Evolutionary conservation across 495 filamentous ascomycete species (phyloP), one percentile per base, ranked within the genome.

Genomic region (Oleoguttula mirabilis): DNA sequence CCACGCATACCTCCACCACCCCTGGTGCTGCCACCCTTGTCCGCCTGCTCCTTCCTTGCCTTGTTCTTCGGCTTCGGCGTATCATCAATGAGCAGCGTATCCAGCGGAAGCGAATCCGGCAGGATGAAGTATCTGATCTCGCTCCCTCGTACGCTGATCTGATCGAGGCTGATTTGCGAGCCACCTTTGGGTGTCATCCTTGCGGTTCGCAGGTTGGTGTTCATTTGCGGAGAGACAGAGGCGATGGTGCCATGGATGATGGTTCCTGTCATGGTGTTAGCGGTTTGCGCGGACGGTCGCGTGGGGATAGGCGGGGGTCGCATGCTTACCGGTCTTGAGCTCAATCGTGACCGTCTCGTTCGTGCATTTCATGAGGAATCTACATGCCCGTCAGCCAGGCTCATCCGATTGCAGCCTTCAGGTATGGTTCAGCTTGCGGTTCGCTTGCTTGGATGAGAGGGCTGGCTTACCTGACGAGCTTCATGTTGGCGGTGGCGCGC

Each of bases 51-150:
- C 71, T 98, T 98, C 56, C 90, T 70, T 21, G 90, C 88, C 76
- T 96, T 96, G 65, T 98, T 96, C 78, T 96, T 96, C 36, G 90
- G 88, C 68, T 98, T 98, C 23, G 88, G 85, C 39, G 85, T 77
- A 61, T 98, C 90, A 55, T 98, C 90, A 43, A 98, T 85, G 11
- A 98, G 69, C 23, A 98, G 73, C 11, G 88, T 92, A 59, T 98
- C 90, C 33, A 98, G 73, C 14, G 88, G 90, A 41, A 98, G 72
- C 35, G 80, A 88, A 64, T 98, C 90, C 22, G 90, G 90, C 3
- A 96, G 78, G 56, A 95, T 90, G 60, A 80, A 85, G 63, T 94
- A 94, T 48, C 88, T 75, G 55, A 96, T 88, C 1, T 85, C 92
- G 28, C 80, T 84, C 50, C 88, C 88, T 41, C 88, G 84, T 51